These are phyloP conservation scores for Cercophora samala DNA, from an alignment of 495 filamentous ascomycete species.

Conservation along the genomic window DNA sequence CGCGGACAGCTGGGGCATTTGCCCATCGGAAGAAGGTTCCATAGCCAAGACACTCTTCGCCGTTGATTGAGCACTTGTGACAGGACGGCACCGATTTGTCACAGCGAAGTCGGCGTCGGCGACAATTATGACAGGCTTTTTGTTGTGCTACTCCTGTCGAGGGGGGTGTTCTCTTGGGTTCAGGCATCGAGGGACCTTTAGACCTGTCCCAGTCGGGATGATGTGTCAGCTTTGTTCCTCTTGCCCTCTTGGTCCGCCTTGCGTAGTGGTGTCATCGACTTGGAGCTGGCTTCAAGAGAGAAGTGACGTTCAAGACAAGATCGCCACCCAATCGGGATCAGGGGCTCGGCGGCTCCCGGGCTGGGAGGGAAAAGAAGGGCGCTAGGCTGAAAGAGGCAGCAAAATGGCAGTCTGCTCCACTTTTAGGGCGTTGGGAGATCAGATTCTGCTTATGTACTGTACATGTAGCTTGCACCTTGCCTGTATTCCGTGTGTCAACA, in stretches of 20 bases:
- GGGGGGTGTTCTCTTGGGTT: conserved; percentile 6
- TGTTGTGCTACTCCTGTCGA: conserved; percentile 4
- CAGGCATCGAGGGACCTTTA: conserved; percentile 9
- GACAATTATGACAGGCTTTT: conserved; percentile 39
- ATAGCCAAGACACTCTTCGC: conserved; percentile 49
- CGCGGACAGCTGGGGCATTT: conserved; percentile 40
- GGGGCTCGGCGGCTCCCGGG: not conserved
- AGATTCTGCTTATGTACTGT: no score
- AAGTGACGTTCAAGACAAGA: conserved; percentile 1
- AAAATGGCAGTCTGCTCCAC: conserved; percentile 11
- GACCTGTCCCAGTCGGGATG: not conserved
- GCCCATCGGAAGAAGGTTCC: conserved; percentile 41
- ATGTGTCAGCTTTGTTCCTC: not conserved
- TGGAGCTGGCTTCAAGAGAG: not conserved
- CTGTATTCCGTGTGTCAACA: not conserved
- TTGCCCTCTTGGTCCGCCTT: not conserved
- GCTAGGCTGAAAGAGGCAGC: conserved; percentile 9
- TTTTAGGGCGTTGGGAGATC: not conserved
- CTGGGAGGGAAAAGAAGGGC: not conserved
- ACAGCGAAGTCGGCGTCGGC: conserved; percentile 51
- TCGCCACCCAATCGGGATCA: not conserved
- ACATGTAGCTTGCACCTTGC: no score
- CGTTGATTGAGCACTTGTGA: conserved; percentile 45
- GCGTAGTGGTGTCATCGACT: not conserved
- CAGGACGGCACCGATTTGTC: conserved; percentile 51